Evolutionary conservation across 306 rosid genomes (phyloP).

Genomic region (Biancaea sappan): DNA sequence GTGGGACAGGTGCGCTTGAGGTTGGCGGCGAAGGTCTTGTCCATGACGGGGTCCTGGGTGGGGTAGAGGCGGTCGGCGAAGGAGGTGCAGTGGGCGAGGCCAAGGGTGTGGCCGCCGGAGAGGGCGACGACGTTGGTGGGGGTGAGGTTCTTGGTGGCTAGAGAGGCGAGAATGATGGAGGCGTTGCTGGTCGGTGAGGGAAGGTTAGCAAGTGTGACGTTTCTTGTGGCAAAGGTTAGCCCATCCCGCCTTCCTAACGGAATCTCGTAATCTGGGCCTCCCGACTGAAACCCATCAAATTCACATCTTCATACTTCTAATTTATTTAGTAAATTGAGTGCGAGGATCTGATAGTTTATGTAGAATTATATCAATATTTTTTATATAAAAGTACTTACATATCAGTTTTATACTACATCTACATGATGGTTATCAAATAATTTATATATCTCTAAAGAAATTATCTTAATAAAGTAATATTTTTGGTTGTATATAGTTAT

Average conservation of each 20-base stretch:
- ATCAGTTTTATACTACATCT: too few species aligned
- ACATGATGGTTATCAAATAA: too few species aligned
- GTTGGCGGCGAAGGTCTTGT: conserved; percentile 50
- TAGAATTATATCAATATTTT: too few species aligned
- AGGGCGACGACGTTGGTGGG: conserved; percentile 67
- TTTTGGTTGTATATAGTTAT: too few species aligned
- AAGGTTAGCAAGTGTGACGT: conserved; percentile 39
- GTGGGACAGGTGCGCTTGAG: conserved; percentile 54
- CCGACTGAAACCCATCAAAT: conserved; percentile 70
- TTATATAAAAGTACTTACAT: too few species aligned
- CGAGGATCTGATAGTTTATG: too few species aligned
- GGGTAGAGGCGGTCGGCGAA: conserved; percentile 63
- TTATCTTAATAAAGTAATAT: too few species aligned
- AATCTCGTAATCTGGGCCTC: conserved; percentile 63
- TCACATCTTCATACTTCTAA: too few species aligned
- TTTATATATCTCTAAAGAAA: too few species aligned
- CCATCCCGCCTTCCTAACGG: conserved; percentile 72
- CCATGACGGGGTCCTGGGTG: conserved; percentile 57
- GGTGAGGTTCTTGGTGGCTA: conserved; percentile 53
- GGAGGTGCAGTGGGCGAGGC: conserved; percentile 54
- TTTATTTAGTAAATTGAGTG: too few species aligned
- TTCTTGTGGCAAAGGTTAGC: conserved; percentile 45
- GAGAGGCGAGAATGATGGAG: conserved; percentile 25
- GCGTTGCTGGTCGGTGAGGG: conserved; percentile 55
- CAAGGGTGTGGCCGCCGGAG: conserved; percentile 80